Base-by-base conservation (phyloP, 2,329 filamentous ascomycete genomes). In the Mariannaea sp. region DNA sequence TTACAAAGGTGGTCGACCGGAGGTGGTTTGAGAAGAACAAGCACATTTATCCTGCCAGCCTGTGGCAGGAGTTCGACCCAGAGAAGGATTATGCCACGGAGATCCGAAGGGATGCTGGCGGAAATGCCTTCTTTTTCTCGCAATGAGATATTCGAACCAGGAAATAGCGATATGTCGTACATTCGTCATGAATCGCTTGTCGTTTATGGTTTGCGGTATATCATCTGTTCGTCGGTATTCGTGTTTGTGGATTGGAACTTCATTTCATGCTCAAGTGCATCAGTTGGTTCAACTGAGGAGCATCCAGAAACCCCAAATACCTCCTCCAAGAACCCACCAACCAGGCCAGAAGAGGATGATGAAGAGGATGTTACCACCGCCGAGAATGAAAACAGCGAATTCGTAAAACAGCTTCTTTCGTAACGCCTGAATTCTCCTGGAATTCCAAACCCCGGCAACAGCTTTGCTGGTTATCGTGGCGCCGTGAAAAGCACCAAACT, bases 11-110 rank as follows among this genome's bases (percentile, higher is more conserved):
- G 3, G 93, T 99, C 4, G 93, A 99, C 75, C 83, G 94, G 55
- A 80, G 94, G 55, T 99, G 94, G 94, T 99, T 97, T 71, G 92
- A 97, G 77, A 84, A 87, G 67, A 97, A 97, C 71, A 99, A 97
- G 74, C 94, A 99, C 72, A 97, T 99, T 53, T 99, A 93, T 70
- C 94, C 94, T 0, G 93, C 93, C 16, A 97, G 90, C 69, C 83
- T 93, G 40, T 99, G 94, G 94, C 90, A 92, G 65, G 89, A 96
- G 58, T 99, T 96, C 70, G 92, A 96, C 61, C 88, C 92, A 0
- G 90, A 90, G 56, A 90, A 89, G 72, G 89, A 97, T 65, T 96
- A 96, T 75, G 82, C 84, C 67, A 81, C 79, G 59, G 85, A 90
- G 62, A 83, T 92, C 32, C 83, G 90, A 64, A 89, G 91, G 66